These are phyloP conservation scores for Trichoderma lentiforme DNA, from an alignment of 2,329 filamentous ascomycete species.

Conservation along the genomic window DNA sequence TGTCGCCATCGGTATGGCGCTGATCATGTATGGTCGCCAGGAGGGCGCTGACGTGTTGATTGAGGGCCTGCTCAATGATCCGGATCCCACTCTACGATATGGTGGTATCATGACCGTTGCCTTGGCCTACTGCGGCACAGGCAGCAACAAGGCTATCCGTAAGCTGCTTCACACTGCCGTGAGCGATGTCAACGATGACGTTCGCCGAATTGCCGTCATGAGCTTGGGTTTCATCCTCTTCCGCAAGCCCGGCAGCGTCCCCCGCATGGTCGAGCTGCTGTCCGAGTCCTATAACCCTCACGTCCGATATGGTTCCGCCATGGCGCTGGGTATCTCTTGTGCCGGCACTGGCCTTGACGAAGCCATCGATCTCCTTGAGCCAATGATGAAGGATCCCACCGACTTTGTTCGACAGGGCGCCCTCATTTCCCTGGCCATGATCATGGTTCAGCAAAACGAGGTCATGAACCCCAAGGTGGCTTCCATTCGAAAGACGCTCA, in stretches of 20 bases:
- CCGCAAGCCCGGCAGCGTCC: constrained; percentile 93
- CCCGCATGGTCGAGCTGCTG: constrained; percentile 96
- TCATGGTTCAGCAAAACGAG: constrained; percentile 99
- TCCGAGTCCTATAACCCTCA: constrained; percentile 99
- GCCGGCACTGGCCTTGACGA: constrained; percentile 94
- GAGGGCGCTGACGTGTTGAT: constrained; percentile 94
- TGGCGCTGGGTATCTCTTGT: constrained; percentile 97
- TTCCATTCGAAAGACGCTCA: constrained; percentile 84
- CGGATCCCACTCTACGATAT: constrained; percentile 89
- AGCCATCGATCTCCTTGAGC: constrained; percentile 92
- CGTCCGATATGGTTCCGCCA: constrained; percentile 94
- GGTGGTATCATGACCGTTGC: constrained; percentile 99
- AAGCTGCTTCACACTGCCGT: constrained; percentile 94
- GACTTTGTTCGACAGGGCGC: constrained; percentile 98
- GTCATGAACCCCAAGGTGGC: constrained; percentile 96
- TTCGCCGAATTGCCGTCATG: constrained; percentile 94
- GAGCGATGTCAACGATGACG: constrained; percentile 96
- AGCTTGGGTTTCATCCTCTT: constrained; percentile 97
- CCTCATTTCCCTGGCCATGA: constrained; percentile 92
- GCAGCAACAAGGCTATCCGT: constrained; percentile 97
- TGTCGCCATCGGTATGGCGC: constrained; percentile 90
- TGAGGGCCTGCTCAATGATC: constrained; percentile 86
- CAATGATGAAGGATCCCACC: constrained; percentile 98
- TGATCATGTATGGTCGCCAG: constrained; percentile 97
- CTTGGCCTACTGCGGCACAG: constrained; percentile 92